phyloP scores from a whole-genome alignment of 1,284 basidiomycete species.

The Irpex sp. region DNA sequence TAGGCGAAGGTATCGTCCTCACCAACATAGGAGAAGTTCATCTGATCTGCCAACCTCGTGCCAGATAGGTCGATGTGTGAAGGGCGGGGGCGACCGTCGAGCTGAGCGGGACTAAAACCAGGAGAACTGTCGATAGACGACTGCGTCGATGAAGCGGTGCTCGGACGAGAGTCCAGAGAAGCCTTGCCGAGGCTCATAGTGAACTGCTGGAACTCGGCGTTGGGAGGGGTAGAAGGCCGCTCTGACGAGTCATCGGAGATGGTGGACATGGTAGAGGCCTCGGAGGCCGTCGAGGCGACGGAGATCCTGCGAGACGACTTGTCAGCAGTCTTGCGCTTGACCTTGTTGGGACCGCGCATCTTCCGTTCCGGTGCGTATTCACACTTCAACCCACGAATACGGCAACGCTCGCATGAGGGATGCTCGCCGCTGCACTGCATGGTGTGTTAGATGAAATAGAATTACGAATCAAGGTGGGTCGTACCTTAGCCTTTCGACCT shows the following conservation, averaged over 20 bases:
- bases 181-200: not conserved
- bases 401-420: constrained; percentile 34
- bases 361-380: constrained; percentile 55
- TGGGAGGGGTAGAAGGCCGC: not conserved
- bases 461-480: constrained; percentile 2
- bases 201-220: not conserved
- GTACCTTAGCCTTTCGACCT: constrained; percentile 40
- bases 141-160: not conserved
- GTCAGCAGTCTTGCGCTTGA: constrained; percentile 25
- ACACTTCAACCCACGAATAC: constrained; percentile 32
- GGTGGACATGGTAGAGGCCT: constrained; percentile 14
- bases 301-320: constrained; percentile 14
- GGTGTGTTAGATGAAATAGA: constrained; percentile 1
- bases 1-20: constrained; percentile 2
- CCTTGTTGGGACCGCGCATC: constrained; percentile 59
- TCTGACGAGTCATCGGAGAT: constrained; percentile 15
- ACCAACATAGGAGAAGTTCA: not conserved
- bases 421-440: constrained; percentile 37
- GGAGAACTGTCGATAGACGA: constrained; percentile 2
- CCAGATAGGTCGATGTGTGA: constrained; percentile 9
- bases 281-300: constrained; percentile 8
- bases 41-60: constrained; percentile 5
- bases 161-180: not conserved
- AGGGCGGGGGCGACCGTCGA: not conserved
- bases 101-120: not conserved